phyloP scores from a whole-genome alignment of 116 monocot genomes.

The Thalassia testudinum region DNA sequence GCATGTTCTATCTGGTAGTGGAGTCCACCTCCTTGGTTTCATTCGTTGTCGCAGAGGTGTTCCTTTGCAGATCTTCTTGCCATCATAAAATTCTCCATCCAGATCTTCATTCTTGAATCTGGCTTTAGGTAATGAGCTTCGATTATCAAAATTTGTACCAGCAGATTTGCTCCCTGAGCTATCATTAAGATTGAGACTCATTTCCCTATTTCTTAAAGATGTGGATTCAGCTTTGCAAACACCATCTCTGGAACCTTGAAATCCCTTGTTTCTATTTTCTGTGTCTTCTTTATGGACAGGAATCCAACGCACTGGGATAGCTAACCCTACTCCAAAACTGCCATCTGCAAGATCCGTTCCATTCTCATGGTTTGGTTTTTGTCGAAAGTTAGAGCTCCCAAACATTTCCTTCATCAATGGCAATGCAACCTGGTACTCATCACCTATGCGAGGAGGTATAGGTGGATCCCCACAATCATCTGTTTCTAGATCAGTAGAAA shows the following conservation, averaged over 20 bases:
- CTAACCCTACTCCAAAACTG: slow-evolving; percentile 20
- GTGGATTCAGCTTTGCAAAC: slow-evolving; percentile 1
- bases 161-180: no score
- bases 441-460: slow-evolving; percentile 52
- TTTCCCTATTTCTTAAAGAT: background rate
- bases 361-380: background rate
- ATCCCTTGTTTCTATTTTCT: slow-evolving; percentile 10
- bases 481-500: background rate
- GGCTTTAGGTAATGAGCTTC: no score
- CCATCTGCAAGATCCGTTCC: slow-evolving; percentile 7
- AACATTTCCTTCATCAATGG: slow-evolving; percentile 9
- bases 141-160: no score
- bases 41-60: background rate
- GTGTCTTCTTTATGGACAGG: slow-evolving; percentile 2
- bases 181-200: no score
- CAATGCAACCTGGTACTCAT: slow-evolving; percentile 63
- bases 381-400: slow-evolving; percentile 1
- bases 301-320: slow-evolving; percentile 49
- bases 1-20: slow-evolving; percentile 31
- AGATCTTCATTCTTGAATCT: slow-evolving; percentile 8
- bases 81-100: background rate
- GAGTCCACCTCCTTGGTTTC: slow-evolving; percentile 7
- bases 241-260: background rate
- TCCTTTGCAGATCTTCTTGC: no score
- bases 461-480: slow-evolving; percentile 24